Evolutionary conservation across 139 green algal genomes (phyloP).

Genomic region (Klebsormidium nitens): DNA sequence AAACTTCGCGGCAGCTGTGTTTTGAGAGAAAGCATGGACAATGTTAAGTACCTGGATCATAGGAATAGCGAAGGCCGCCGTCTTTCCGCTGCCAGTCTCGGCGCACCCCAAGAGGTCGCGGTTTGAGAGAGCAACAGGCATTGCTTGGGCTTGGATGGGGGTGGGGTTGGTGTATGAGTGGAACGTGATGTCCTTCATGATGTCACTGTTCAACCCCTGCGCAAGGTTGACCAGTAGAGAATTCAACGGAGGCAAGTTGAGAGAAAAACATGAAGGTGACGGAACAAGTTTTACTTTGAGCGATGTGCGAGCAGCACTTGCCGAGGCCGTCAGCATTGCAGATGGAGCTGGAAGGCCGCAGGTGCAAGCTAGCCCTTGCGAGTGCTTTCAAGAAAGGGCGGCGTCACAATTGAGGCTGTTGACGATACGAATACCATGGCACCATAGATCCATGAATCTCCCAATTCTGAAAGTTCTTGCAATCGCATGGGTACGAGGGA

Average conservation of each 20-base stretch:
- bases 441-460: no score
- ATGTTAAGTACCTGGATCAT: constrained; percentile 79
- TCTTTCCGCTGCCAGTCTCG: constrained; percentile 54
- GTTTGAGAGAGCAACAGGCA: constrained; percentile 46
- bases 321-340: background rate
- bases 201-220: constrained; percentile 71
- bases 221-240: background rate
- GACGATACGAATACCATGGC: background rate
- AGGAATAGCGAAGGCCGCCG: constrained; percentile 62
- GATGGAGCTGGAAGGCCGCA: background rate
- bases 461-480: no score
- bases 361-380: background rate
- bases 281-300: background rate
- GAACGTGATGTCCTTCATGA: constrained; percentile 66
- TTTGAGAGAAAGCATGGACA: constrained; percentile 4
- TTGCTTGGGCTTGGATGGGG: constrained; percentile 55
- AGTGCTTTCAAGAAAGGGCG: background rate
- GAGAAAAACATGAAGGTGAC: constrained; percentile 7
- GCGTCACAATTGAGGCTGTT: background rate
- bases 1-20: no score
- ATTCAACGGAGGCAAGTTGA: background rate
- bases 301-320: background rate
- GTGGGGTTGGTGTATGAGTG: constrained; percentile 77
- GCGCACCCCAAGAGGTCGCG: constrained; percentile 53
- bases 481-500: no score